A percentile compares a stretch with the other conserved stretches of the same genome.
Evolutionary conservation across 805 yeast species (phyloP).

Genomic region (Schwanniomyces vanrijiae): DNA sequence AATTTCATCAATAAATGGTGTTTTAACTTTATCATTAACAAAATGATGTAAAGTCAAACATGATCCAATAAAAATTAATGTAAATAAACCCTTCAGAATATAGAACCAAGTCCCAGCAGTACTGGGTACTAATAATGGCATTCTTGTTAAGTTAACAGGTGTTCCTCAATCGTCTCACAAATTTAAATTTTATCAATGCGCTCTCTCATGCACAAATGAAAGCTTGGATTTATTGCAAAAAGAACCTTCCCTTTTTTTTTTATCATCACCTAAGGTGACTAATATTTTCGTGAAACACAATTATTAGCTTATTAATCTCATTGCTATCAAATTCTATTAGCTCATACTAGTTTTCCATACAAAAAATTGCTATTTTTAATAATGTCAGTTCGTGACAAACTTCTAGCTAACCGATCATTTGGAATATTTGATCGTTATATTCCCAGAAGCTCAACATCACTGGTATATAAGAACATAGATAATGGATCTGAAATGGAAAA

Average conservation of each 20-base stretch:
- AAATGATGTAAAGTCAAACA: slow-evolving; percentile 11
- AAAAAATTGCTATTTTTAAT: neutral
- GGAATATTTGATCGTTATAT: neutral
- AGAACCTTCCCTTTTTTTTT: neutral
- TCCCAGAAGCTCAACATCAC: neutral
- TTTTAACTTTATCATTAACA: slow-evolving; percentile 20
- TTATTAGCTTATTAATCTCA: neutral
- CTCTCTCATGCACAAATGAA: neutral
- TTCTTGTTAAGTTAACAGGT: neutral
- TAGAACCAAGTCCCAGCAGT: neutral
- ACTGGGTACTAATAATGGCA: slow-evolving; percentile 10
- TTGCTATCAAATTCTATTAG: neutral
- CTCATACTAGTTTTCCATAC: neutral
- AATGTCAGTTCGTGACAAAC: neutral
- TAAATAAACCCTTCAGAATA: neutral
- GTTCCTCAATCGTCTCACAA: neutral
- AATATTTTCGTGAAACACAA: neutral
- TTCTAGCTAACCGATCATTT: neutral
- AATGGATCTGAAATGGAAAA: neutral
- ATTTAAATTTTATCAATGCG: neutral
- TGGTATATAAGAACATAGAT: neutral
- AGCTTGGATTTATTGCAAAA: neutral
- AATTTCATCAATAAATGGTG: slow-evolving; percentile 68
- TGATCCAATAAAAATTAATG: slow-evolving; percentile 10
- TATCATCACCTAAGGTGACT: neutral